Conservation (phyloP, 1,284 basidiomycete species). For the Ustilago trichophora region DNA sequence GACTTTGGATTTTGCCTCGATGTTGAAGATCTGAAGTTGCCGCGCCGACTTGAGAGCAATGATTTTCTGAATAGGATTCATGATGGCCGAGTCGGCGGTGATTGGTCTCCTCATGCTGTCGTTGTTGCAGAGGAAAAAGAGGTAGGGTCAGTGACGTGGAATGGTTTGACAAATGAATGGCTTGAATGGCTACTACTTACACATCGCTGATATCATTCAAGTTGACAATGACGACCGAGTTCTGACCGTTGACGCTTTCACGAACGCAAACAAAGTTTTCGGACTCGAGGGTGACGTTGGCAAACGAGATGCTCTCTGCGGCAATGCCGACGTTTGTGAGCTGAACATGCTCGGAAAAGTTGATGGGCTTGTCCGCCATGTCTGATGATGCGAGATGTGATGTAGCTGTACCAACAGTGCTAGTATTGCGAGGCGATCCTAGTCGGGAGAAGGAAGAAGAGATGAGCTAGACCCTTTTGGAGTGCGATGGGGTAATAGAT, state of each 20-base stretch:
- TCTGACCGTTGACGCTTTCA: slow-evolving; percentile 69
- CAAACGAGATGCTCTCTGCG: slow-evolving; percentile 95
- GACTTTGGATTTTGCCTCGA: slow-evolving; percentile 94
- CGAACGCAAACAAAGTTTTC: slow-evolving; percentile 96
- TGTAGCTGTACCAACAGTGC: slow-evolving; percentile 8
- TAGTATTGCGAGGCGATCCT: too few species aligned
- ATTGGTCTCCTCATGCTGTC: slow-evolving; percentile 85
- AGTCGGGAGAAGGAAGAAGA: too few species aligned
- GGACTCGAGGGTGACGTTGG: slow-evolving; percentile 93
- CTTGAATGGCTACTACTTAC: slow-evolving; percentile 33
- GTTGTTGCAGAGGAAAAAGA: not conserved
- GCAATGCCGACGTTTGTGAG: slow-evolving; percentile 95
- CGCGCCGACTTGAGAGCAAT: slow-evolving; percentile 83
- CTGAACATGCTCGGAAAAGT: slow-evolving; percentile 70
- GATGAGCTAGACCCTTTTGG: too few species aligned
- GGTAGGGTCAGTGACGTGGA: not conserved
- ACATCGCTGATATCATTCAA: slow-evolving; percentile 63
- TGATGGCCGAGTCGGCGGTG: slow-evolving; percentile 96
- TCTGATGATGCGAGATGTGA: slow-evolving; percentile 3
- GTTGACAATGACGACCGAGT: slow-evolving; percentile 65
- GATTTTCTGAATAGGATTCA: slow-evolving; percentile 97
- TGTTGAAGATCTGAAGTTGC: slow-evolving; percentile 98
- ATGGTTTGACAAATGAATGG: too few species aligned
- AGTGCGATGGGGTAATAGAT: too few species aligned
- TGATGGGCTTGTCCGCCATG: slow-evolving; percentile 67